Evolutionary conservation across 768 basidiomycete species (phyloP).

Genomic region (Boletus insuetus): DNA sequence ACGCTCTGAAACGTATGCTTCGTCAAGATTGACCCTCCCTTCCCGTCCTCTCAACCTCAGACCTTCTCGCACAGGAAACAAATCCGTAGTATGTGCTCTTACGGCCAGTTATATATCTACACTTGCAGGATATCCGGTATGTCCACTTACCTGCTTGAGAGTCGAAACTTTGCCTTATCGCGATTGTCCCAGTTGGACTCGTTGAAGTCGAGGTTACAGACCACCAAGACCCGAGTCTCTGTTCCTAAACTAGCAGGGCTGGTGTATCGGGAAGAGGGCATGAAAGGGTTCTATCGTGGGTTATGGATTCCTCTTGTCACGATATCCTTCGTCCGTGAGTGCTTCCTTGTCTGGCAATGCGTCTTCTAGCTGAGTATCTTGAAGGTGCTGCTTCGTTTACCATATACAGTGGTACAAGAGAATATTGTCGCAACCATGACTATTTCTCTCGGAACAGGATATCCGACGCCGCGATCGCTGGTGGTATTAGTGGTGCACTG

Average conservation of each 20-base stretch:
- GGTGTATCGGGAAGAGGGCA: slow-evolving; percentile 82
- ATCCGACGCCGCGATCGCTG: slow-evolving; percentile 70
- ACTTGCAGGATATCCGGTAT: slow-evolving; percentile 84
- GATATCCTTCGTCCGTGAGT: slow-evolving; percentile 94
- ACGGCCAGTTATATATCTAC: slow-evolving; percentile 92
- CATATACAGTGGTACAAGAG: slow-evolving; percentile 84
- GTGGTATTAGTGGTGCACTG: slow-evolving; percentile 82
- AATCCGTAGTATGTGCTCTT: slow-evolving; percentile 86
- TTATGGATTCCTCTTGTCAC: slow-evolving; percentile 91
- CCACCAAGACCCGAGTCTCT: slow-evolving; percentile 70
- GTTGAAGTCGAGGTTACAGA: slow-evolving; percentile 91
- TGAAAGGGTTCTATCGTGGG: slow-evolving; percentile 87
- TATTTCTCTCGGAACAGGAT: slow-evolving; percentile 58
- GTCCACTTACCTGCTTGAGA: slow-evolving; percentile 5
- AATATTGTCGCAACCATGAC: slow-evolving; percentile 57
- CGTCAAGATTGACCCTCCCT: not conserved
- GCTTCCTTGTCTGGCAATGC: not conserved
- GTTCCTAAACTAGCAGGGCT: slow-evolving; percentile 68
- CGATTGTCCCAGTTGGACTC: slow-evolving; percentile 71
- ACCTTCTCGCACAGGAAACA: slow-evolving; percentile 54
- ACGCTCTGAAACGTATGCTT: slow-evolving; percentile 62
- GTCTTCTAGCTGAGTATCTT: slow-evolving; percentile 4
- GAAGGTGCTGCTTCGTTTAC: slow-evolving; percentile 88
- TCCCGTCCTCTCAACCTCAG: slow-evolving; percentile 2
- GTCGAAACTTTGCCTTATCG: not conserved